Evolutionary conservation across 1,139 yeast species (phyloP), one percentile per base, ranked within the genome.

Genomic region (Lodderomyces pseudojiufengensis): DNA sequence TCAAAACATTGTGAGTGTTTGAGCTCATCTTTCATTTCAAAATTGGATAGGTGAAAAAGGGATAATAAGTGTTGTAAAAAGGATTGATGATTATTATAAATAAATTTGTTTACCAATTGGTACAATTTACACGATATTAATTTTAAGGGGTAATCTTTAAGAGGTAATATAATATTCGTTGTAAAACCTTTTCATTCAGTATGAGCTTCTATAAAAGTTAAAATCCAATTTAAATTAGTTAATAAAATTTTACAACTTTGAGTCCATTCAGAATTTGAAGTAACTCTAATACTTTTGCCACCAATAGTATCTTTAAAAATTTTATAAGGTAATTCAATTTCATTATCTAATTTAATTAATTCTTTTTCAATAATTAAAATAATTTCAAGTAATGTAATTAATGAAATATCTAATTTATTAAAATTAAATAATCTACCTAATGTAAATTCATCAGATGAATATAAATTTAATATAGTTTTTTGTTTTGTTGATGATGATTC

Each of bases 231-330:
- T 36, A 75, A 60, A 49, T 90, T 78, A 1, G 94, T 85, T 34
- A 92, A 63, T 12, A 90, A 65, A 50, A 80, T 83, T 51, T 84
- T 83, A 59, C 96, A 90, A 1, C 95, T 90, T 24, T 80, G 76
- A 0, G 97, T 87, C 98, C 98, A 92, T 43, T 84, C 87, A 30
- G 79, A 77, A 51, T 82, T 83, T 9, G 86, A 74, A 2, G 87
- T 78, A 2, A 87, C 73, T 36, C 82, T 65, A 11, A 92, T 83
- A 40, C 87, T 78, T 41, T 78, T 75, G 0, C 86, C 90, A 1
- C 95, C 95, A 33, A 92, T 83, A 36, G 73, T 70, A 45, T 84
- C 96, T 18, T 49, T 48, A 50, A 61, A 76, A 54, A 50, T 72
- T 14, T 66, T 51, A 50, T 86, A 88, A 0, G 97, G 97, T 18